Evolutionary conservation across 805 yeast genomes (phyloP), one percentile per base, ranked within the genome.

Genomic region (Kuraishia ogatae): DNA sequence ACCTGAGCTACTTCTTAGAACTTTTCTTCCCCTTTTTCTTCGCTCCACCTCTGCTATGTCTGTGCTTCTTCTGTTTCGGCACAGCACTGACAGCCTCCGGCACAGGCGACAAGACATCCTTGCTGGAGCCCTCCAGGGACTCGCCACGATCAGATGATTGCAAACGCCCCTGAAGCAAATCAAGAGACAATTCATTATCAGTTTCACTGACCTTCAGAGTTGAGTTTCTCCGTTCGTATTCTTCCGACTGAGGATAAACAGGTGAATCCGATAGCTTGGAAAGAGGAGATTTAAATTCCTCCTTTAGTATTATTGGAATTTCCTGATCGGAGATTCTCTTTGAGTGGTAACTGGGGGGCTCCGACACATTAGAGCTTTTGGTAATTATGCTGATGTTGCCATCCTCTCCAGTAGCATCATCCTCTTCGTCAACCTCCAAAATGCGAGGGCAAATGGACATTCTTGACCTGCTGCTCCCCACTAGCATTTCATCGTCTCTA

Each of bases 341-440:
- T 22, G 66, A 62, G 20, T 59, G 59, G 50, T 66, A 66, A 10
- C 68, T 62, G 8, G 71, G 71, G 21, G 71, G 71, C 4, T 61
- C 59, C 1, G 69, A 64, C 7, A 22, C 61, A 0, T 68, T 35
- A 17, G 43, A 35, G 13, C 68, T 13, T 65, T 61, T 4, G 51
- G 11, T 11, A 22, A 39, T 11, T 52, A 19, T 17, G 43, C 13
- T 24, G 39, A 22, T 6, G 24, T 10, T n/a, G 21, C 26, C 13
- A n/a, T 49, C 51, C 39, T 22, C 53, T 11, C 39, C 43, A 11
- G 17, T 35, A 3, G 43, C 43, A 35, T 35, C 43, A 15, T 8
- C 13, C n/a, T 35, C 43, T 35, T 35, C 43, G 17, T 35, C 43
- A 35, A 35, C 43, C 17, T 35, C 43, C 17, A 35, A 35, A 17